Conservation (phyloP, 1,284 basidiomycete genomes). For the Amylostereum areolatum region DNA sequence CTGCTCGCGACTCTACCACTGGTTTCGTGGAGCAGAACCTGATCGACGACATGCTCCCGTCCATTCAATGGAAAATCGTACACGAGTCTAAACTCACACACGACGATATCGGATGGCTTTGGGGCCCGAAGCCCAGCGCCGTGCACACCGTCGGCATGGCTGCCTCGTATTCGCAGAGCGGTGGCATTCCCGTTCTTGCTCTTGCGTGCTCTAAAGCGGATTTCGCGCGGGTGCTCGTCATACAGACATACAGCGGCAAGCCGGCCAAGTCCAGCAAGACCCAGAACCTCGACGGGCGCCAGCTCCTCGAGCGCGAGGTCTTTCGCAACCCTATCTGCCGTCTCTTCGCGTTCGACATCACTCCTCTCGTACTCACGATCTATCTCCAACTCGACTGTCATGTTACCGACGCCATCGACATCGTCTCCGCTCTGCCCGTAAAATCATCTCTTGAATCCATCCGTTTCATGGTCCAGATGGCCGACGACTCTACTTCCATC, state of each 20-base stretch:
- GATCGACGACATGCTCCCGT: conserved; percentile 15
- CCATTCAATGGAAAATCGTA: conserved; percentile 14
- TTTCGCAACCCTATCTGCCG: conserved; percentile 18
- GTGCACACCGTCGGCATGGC: conserved; percentile 22
- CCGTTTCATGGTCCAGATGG: conserved; percentile 2
- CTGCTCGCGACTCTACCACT: background rate
- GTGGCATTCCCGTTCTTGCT: conserved; percentile 20
- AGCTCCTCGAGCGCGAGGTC: conserved; percentile 18
- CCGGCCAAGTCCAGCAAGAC: conserved; percentile 9
- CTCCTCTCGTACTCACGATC: conserved; percentile 34
- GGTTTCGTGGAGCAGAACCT: conserved; percentile 18
- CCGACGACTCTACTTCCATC: conserved; percentile 5
- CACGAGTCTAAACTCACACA: conserved; percentile 16
- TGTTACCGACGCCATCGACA: conserved; percentile 43
- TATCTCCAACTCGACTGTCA: conserved; percentile 32
- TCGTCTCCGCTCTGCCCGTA: conserved; percentile 40
- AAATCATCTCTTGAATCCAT: conserved; percentile 1
- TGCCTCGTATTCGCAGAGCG: conserved; percentile 19
- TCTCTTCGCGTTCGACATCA: conserved; percentile 39
- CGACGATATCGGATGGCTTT: conserved; percentile 14
- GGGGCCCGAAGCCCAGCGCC: conserved; percentile 10
- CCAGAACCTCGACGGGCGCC: conserved; percentile 14
- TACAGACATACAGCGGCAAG: conserved; percentile 19
- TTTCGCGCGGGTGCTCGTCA: conserved; percentile 14
- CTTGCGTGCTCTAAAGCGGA: conserved; percentile 6